Conservation (phyloP, 371 early-diverging fungal species). For the Batrachochytrium dendrobatidis region DNA sequence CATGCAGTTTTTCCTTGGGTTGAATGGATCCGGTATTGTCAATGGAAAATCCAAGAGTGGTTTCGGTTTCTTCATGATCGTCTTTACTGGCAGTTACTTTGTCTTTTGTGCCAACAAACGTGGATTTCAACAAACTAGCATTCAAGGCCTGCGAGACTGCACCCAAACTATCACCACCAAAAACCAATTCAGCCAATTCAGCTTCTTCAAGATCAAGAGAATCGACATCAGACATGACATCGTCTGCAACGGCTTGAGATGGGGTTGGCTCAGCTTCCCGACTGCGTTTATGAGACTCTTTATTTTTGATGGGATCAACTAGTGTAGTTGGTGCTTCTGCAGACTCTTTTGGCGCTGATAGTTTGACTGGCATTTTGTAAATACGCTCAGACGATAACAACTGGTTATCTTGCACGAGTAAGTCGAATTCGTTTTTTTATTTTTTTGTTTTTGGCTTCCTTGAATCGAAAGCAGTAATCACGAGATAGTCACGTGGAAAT, state of each 20-base stretch:
- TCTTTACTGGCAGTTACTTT: slow-evolving; percentile 11
- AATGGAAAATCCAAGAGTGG: neutral
- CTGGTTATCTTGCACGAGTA: no score
- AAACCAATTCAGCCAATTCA: slow-evolving; percentile 59
- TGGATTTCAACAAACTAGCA: slow-evolving; percentile 29
- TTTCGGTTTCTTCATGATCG: slow-evolving; percentile 22
- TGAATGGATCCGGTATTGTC: neutral
- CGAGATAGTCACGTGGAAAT: no score
- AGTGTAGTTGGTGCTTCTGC: no score
- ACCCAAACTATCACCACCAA: slow-evolving; percentile 44
- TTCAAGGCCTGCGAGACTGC: slow-evolving; percentile 27
- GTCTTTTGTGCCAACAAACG: slow-evolving; percentile 16
- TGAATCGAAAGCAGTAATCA: no score
- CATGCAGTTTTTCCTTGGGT: neutral
- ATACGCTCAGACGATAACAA: no score
- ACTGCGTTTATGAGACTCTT: neutral
- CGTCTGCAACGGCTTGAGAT: neutral
- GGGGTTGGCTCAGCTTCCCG: neutral
- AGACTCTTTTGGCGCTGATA: no score
- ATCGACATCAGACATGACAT: neutral
- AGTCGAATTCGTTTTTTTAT: no score
- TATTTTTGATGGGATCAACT: no score
- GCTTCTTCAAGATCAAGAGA: slow-evolving; percentile 41
- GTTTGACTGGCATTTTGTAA: no score
- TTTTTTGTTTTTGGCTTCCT: no score